Percentiles rank a stretch among this genome's conserved stretches.
Conservation (phyloP, 2,329 filamentous ascomycete genomes). For the Fusarium tricinctum region DNA sequence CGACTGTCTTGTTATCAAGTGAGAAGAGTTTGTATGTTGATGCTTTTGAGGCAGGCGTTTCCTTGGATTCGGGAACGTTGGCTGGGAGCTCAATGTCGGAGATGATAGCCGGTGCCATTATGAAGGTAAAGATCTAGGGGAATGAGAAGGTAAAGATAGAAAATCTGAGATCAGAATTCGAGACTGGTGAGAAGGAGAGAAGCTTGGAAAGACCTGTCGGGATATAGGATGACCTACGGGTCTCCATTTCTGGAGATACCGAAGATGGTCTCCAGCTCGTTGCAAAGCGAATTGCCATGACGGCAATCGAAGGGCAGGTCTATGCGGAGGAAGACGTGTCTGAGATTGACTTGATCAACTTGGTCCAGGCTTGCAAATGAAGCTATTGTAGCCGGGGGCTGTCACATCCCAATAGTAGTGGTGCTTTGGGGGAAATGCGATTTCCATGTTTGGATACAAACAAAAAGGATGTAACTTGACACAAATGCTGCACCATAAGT, state of each 20-base stretch:
- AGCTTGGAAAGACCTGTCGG: constrained; percentile 5
- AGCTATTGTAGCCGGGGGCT: constrained; percentile 40
- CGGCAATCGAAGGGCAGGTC: constrained; percentile 20
- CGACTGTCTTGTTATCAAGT: constrained; percentile 59
- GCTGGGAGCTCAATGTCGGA: constrained; percentile 51
- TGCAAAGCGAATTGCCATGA: constrained; percentile 14
- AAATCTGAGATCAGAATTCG: not conserved
- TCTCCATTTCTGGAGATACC: constrained; percentile 22
- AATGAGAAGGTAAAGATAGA: not conserved
- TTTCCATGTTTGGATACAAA: no score
- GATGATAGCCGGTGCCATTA: constrained; percentile 50
- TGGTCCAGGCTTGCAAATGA: not conserved
- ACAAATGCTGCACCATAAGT: no score
- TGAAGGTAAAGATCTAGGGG: not conserved
- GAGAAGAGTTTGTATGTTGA: constrained; percentile 58
- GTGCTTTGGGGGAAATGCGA: no score
- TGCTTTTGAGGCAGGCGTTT: constrained; percentile 51
- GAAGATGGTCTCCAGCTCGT: not conserved
- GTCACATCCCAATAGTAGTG: constrained; percentile 1
- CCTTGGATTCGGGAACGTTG: constrained; percentile 50
- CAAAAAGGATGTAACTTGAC: no score
- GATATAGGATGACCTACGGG: constrained; percentile 13
- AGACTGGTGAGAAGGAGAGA: not conserved
- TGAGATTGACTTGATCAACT: not conserved
- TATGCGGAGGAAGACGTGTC: constrained; percentile 32